Base-by-base conservation (phyloP, 225 moss, liverwort and hornwort species). In the Polytrichum formosum region DNA sequence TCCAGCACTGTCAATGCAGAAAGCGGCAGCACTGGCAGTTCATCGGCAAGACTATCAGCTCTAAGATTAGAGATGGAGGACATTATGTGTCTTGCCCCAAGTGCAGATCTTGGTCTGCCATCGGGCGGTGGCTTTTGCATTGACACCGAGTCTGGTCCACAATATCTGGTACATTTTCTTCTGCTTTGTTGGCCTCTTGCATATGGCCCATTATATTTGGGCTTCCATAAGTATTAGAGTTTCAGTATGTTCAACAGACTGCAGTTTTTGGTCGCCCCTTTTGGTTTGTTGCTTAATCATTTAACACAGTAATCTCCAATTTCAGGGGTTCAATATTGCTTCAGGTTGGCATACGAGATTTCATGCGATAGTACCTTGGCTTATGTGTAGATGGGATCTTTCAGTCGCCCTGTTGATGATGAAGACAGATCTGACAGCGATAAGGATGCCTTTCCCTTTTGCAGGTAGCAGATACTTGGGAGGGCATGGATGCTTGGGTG, bases 391-490 rank as follows among this genome's bases (percentile, higher is more conserved):
- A 37, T 37, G 37, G 33, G 13, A 37, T 37, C 22, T 18, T 26
- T 20, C 68, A 37, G 31, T 56, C 20, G 10, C 46, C 23, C 23
- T 69, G n/a, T 26, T 17, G 28, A 69, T n/a, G 25, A 37, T 37
- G 37, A 37, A 37, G 37, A 37, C 0, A 10, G 37, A 37, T 37
- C 25, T 55, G 54, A 54, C 22, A 54, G 19, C 9, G 67, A 53
- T 25, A 10, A 53, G 55, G 7, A 9, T 66, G 7, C 6, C 21
- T 53, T 16, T 67, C 13, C 33, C 25, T 37, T 37, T 37, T 86
- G 78, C 90, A 97, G 96, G 89, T 93, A 82, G 94, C 97, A 73
- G 97, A 94, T 72, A 92, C 97, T 61, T 98, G 97, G 97, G 92
- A 94, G 66, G 76, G 81, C 28, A 94, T 94, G 97, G 97, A 98